Percentiles rank a stretch among this genome's conserved stretches.
phyloP scores from a whole-genome alignment of 1,284 basidiomycete genomes.

The Ceratobasidium papillatum region DNA sequence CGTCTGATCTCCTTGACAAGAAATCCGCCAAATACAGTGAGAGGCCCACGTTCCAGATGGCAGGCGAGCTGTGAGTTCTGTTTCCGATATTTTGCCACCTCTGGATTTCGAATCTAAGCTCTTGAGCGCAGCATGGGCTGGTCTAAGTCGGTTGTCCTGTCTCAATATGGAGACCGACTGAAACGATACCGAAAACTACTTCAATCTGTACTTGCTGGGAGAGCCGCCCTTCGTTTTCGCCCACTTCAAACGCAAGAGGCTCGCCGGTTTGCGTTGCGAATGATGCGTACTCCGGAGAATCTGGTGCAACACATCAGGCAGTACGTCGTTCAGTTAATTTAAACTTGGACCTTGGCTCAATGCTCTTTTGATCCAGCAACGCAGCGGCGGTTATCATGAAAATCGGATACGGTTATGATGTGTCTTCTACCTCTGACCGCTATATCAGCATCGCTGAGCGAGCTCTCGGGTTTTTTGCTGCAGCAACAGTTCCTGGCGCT shows the following conservation, averaged over 20 bases:
- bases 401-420: constrained; percentile 33
- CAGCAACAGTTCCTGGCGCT: constrained; percentile 34
- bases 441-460: constrained; percentile 38
- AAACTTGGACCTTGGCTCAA: neutral
- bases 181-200: constrained; percentile 36
- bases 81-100: neutral
- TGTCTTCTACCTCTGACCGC: constrained; percentile 30
- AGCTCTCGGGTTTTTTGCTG: constrained; percentile 27
- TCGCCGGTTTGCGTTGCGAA: constrained; percentile 20
- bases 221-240: constrained; percentile 23
- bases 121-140: constrained; percentile 27
- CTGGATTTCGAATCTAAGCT: neutral
- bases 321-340: neutral
- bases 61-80: constrained; percentile 33
- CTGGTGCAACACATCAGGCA: constrained; percentile 35
- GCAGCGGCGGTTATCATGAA: constrained; percentile 38
- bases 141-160: constrained; percentile 36
- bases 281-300: constrained; percentile 21
- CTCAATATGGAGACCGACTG: constrained; percentile 38
- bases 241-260: constrained; percentile 34
- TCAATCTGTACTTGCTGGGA: constrained; percentile 24
- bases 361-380: neutral
- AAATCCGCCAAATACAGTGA: constrained; percentile 47
- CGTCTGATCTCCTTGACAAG: constrained; percentile 46
- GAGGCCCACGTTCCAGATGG: constrained; percentile 40